These are phyloP conservation scores for Chaetomium globosum DNA, from an alignment of 2,329 filamentous ascomycete genomes.

Conservation along the genomic window DNA sequence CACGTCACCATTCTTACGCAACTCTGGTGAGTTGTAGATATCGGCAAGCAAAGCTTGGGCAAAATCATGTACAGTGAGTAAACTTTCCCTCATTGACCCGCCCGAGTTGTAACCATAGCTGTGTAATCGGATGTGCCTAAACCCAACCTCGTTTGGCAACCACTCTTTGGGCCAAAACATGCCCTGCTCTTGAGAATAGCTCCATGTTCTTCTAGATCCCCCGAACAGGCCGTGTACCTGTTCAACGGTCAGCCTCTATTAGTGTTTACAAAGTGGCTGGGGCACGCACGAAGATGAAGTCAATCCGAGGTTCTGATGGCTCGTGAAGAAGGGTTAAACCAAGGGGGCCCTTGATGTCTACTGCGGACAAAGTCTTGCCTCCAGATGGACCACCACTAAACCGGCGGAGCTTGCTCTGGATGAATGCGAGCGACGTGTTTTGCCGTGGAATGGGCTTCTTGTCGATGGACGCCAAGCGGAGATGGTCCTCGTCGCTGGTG, in stretches of 20 bases:
- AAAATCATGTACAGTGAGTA: conserved; percentile 30
- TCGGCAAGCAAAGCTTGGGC: conserved; percentile 32
- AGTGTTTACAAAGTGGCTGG: not conserved
- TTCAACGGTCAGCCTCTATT: not conserved
- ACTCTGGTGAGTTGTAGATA: conserved; percentile 26
- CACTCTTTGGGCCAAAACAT: conserved; percentile 47
- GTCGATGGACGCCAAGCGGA: not conserved
- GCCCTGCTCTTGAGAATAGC: conserved; percentile 37
- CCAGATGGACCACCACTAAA: not conserved
- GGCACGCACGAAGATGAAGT: conserved; percentile 14
- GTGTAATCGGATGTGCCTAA: conserved; percentile 37
- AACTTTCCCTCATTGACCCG: conserved; percentile 16
- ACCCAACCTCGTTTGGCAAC: conserved; percentile 38
- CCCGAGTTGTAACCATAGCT: conserved; percentile 39
- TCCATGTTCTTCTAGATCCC: conserved; percentile 47
- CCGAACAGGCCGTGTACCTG: conserved; percentile 47
- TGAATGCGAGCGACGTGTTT: conserved; percentile 9
- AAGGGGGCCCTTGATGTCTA: not conserved
- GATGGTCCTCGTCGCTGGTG: not conserved
- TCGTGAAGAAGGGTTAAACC: conserved; percentile 2
- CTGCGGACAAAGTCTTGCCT: not conserved
- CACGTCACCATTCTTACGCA: conserved; percentile 17
- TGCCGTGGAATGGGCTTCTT: not conserved
- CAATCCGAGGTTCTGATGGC: conserved; percentile 7
- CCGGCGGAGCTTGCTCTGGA: conserved; percentile 6